Evolutionary conservation across 108 stramenopile species (phyloP), one percentile per base, ranked within the genome.

Genomic region (Skeletonema tropicum): DNA sequence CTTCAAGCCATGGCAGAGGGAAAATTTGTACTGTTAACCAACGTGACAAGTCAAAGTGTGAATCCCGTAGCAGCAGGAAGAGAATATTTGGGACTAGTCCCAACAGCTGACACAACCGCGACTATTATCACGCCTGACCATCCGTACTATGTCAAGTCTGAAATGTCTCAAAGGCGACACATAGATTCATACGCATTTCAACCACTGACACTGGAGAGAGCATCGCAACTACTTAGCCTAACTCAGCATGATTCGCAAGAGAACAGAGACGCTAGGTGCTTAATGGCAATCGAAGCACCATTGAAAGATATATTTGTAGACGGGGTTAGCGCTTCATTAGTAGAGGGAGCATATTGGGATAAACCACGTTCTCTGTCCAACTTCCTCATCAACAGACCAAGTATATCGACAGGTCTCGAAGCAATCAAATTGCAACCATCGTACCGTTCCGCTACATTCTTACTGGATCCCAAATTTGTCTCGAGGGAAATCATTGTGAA

Each of bases 291-390:
- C 12, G 73, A 66, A 25, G 68, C 80, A 2, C 74, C 74, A 57
- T 33, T 81, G 48, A 33, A 60, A 13, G 80, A 81, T 60, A 81
- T 81, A 12, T 61, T 75, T 42, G 65, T 81, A 17, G 80, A 81
- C 36, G 80, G 80, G 5, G 38, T 74, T 3, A 39, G 23, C 42
- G 41, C 70, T 19, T 75, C 74, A 13, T 75, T 81, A 33, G 60
- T 73, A 26, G 80, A 81, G 60, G 80, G 80, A 7, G 36, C 48
- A 0, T 70, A 75, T 74, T 74, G 80, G 80, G 69, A 81, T 57
- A 60, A 48, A 0, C 66, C 67, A 23, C 33, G 13, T 65, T 21
- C 69, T 14, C 33, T 81, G 13, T 81, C 80, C 3, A 74, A 70
- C 23, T 81, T 81, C 29, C 60, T 81, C 23, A 66, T 81, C 23